Base-by-base conservation (phyloP, 805 yeast genomes). In the Torulaspora quercuum region DNA sequence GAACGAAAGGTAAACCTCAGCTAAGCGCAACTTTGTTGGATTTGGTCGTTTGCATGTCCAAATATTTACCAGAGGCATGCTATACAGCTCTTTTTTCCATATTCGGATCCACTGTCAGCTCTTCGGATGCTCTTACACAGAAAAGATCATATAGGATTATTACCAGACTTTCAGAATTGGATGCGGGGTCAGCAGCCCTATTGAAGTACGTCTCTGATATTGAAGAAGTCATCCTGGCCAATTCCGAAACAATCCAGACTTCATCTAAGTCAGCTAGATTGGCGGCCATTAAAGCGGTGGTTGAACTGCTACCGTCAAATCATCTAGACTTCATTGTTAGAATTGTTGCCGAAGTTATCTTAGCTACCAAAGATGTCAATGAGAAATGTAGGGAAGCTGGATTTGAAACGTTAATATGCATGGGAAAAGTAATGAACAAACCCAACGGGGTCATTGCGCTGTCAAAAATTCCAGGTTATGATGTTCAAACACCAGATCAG, bases 1-100 rank as follows among this genome's bases (percentile, higher is more conserved):
- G 21, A 55, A 63, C 22, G 46, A 52, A 11, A 52, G 58, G 29
- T 41, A 61, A 42, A 44, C 63, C 46, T 60, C 69, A 47, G 63
- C 82, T 15, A 71, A 76, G 87, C 46, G 78, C 84, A 25, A 87
- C 96, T 11, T 80, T 94, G 85, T 74, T 90, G 82, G 98, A 92
- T 58, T 70, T 92, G 39, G 73, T 88, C 35, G 94, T 88, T 33
- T 78, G 84, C 18, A 82, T 94, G 85, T 75, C 90, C 17, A 83
- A 84, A 51, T 85, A 82, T 53, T 78, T 92, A 21, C 95, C 95
- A 6, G 63, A 62, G 19, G 57, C 79, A 2, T 75, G 82, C 4
- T 83, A 85, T 61, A 71, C 73, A 51, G 86, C 94, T 0, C 69
- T 89, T 28, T 77, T 88, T 48, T 56, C 82, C n/a, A 84, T 89